Percentiles rank a stretch among this genome's conserved stretches.
Conservation (phyloP, 2,329 filamentous ascomycete species). For the Pseudogymnoascus destructans region DNA sequence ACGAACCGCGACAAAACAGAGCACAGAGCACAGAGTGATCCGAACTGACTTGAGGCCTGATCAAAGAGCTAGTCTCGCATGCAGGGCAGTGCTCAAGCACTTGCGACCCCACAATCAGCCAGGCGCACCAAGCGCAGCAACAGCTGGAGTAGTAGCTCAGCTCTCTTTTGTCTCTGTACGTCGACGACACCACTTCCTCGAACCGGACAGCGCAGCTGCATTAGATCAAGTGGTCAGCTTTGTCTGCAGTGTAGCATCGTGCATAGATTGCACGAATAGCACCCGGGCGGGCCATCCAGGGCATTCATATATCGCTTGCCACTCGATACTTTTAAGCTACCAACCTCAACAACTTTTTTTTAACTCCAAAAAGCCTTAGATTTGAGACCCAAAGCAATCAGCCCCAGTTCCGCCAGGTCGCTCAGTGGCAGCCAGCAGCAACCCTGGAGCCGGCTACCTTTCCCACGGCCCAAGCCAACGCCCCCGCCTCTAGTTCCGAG, state of each 20-base stretch:
- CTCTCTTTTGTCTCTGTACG: not conserved
- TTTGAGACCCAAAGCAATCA: not conserved
- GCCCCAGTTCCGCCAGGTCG: slow-evolving; percentile 6
- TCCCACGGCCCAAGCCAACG: slow-evolving; percentile 4
- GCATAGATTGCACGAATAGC: not conserved
- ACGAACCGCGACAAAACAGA: not conserved
- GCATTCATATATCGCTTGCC: not conserved
- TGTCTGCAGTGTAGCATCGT: not conserved
- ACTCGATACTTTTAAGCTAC: slow-evolving; percentile 2
- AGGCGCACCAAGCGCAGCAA: slow-evolving; percentile 7
- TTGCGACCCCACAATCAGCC: slow-evolving; percentile 2
- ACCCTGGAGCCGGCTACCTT: not conserved
- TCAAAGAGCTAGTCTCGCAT: not conserved
- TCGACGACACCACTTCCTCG: not conserved
- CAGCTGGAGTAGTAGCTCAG: not conserved
- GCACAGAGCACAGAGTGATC: not conserved
- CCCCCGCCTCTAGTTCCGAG: slow-evolving; percentile 2
- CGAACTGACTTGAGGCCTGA: slow-evolving; percentile 1
- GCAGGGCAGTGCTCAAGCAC: not conserved
- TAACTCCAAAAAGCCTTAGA: not conserved
- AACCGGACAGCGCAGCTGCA: slow-evolving; percentile 1
- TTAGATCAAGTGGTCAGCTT: slow-evolving; percentile 8
- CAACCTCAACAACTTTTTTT: not conserved
- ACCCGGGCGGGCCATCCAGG: not conserved
- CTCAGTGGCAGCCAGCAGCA: not conserved